Conservation (phyloP, 2,329 filamentous ascomycete genomes). For the Teratosphaeria destructans region DNA sequence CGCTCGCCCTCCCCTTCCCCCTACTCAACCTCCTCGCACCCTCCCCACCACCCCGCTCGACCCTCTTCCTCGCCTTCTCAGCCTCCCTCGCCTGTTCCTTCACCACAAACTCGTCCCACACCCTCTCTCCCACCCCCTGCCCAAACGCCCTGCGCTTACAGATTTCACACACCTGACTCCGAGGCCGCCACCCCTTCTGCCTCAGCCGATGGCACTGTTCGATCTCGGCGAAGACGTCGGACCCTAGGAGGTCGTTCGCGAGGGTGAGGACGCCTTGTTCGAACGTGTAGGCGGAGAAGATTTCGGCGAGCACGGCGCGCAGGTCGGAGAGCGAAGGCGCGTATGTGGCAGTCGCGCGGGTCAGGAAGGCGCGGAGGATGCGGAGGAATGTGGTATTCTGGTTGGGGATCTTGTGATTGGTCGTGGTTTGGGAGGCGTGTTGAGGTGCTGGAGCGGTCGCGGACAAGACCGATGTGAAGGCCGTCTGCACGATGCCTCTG, state of each 20-base stretch:
- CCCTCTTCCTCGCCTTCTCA: slow-evolving; percentile 31
- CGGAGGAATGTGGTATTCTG: slow-evolving; percentile 68
- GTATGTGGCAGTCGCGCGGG: slow-evolving; percentile 59
- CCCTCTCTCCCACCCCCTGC: slow-evolving; percentile 63
- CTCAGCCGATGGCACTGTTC: slow-evolving; percentile 62
- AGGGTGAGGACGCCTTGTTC: slow-evolving; percentile 81
- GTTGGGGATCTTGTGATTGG: neutral
- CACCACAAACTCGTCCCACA: slow-evolving; percentile 76
- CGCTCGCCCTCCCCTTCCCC: slow-evolving; percentile 41
- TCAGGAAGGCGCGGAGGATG: slow-evolving; percentile 79
- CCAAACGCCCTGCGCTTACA: slow-evolving; percentile 82
- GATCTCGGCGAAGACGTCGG: slow-evolving; percentile 79
- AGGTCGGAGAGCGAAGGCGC: slow-evolving; percentile 83
- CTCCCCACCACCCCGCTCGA: slow-evolving; percentile 26
- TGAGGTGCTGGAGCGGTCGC: slow-evolving; percentile 49
- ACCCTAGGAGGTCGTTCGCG: slow-evolving; percentile 76
- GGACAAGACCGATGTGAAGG: slow-evolving; percentile 76
- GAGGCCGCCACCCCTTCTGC: slow-evolving; percentile 79
- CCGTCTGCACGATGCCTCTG: slow-evolving; percentile 74
- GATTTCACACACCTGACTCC: slow-evolving; percentile 76
- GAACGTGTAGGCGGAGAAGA: slow-evolving; percentile 92
- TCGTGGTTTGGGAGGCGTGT: slow-evolving; percentile 24
- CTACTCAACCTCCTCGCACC: slow-evolving; percentile 32
- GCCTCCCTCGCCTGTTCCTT: slow-evolving; percentile 37
- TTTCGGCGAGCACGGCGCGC: slow-evolving; percentile 71